Evolutionary conservation across 2,329 filamentous ascomycete species (phyloP).

Genomic region (Pseudopithomyces chartarum): DNA sequence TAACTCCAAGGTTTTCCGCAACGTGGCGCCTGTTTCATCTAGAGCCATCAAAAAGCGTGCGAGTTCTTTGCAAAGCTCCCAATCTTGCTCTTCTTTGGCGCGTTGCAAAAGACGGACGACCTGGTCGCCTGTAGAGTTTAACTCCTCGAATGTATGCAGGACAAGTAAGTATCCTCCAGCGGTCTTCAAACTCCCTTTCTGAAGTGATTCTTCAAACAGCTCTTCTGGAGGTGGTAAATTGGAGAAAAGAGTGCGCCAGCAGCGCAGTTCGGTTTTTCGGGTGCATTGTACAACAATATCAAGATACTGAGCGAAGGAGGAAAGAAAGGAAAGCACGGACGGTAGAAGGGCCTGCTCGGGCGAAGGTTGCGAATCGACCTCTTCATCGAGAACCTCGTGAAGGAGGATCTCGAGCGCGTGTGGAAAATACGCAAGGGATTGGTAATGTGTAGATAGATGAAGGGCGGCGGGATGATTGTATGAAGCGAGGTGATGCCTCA

Average conservation of each 20-base stretch:
- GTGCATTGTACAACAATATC: slow-evolving; percentile 97
- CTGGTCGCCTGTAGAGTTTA: slow-evolving; percentile 70
- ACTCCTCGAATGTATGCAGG: slow-evolving; percentile 75
- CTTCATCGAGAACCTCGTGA: slow-evolving; percentile 91
- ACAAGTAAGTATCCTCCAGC: slow-evolving; percentile 96
- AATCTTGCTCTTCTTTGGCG: slow-evolving; percentile 84
- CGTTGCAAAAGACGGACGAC: slow-evolving; percentile 79
- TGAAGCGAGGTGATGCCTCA: slow-evolving; percentile 77
- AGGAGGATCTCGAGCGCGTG: slow-evolving; percentile 91
- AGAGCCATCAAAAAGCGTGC: slow-evolving; percentile 93
- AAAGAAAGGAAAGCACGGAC: slow-evolving; percentile 58
- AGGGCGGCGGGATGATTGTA: slow-evolving; percentile 82
- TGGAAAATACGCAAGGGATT: slow-evolving; percentile 86
- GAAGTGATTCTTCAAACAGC: slow-evolving; percentile 89
- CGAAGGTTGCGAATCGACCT: slow-evolving; percentile 71
- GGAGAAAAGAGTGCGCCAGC: slow-evolving; percentile 91
- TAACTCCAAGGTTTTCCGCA: slow-evolving; percentile 71
- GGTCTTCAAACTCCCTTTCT: slow-evolving; percentile 85
- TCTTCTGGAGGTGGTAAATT: slow-evolving; percentile 89
- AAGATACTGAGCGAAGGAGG: slow-evolving; percentile 74
- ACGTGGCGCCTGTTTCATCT: slow-evolving; percentile 81
- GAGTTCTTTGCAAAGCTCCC: slow-evolving; percentile 94
- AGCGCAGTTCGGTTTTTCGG: slow-evolving; percentile 92
- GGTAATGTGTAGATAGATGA: slow-evolving; percentile 81
- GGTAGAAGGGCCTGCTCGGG: slow-evolving; percentile 57